phyloP scores from a whole-genome alignment of 345 rosid genomes.

The Boechera divaricarpa region DNA sequence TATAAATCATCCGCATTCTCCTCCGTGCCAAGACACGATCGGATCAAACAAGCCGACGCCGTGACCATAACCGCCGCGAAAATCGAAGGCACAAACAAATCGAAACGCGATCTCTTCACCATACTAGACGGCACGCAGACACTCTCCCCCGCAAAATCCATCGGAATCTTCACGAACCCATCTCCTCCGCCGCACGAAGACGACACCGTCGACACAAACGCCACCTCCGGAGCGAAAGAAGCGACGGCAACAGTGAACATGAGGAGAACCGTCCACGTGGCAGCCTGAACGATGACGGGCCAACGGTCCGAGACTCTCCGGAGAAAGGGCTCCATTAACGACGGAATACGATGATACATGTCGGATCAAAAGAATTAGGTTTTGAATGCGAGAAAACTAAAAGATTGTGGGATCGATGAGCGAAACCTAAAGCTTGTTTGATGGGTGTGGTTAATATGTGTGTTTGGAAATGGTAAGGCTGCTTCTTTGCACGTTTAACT shows the following conservation, averaged over 20 bases:
- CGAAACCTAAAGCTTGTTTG: not conserved
- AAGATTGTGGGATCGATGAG: constrained; percentile 18
- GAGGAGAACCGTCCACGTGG: constrained; percentile 42
- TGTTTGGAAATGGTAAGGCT: constrained; percentile 25
- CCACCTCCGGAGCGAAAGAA: constrained; percentile 43
- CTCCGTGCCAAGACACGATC: constrained; percentile 34
- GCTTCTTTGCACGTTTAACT: constrained; percentile 39
- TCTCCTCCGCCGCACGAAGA: constrained; percentile 40
- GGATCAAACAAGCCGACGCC: constrained; percentile 43
- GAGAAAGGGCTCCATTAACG: constrained; percentile 38
- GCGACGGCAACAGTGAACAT: constrained; percentile 43
- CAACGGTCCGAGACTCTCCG: constrained; percentile 35
- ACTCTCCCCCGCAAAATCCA: constrained; percentile 38
- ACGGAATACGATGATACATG: constrained; percentile 34
- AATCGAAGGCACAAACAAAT: constrained; percentile 37
- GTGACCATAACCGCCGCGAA: constrained; percentile 47
- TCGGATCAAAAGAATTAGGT: not conserved
- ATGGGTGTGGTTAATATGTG: constrained; percentile 3
- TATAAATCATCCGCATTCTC: constrained; percentile 5
- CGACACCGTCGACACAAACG: constrained; percentile 41
- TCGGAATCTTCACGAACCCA: constrained; percentile 40
- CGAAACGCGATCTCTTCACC: constrained; percentile 38
- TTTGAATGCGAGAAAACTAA: constrained; percentile 10
- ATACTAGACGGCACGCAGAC: constrained; percentile 40
- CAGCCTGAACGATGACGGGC: constrained; percentile 34